phyloP scores from a whole-genome alignment of 495 filamentous ascomycete species.

The Aspergillus campestris region DNA sequence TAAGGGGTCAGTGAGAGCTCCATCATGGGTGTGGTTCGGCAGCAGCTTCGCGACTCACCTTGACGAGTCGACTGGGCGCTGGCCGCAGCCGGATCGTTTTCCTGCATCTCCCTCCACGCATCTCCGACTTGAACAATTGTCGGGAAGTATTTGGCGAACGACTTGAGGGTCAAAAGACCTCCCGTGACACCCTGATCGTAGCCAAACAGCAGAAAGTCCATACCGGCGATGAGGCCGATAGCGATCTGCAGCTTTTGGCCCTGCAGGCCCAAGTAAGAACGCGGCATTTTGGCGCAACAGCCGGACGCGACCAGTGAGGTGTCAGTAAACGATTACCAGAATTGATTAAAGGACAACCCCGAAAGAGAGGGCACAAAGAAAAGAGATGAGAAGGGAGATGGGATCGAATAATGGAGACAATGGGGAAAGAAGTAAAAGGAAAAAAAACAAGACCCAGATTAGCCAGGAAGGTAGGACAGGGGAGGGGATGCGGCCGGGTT shows the following conservation, averaged over 20 bases:
- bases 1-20: not conserved
- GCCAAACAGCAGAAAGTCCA: constrained; percentile 58
- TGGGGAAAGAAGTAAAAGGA: not conserved
- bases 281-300: constrained; percentile 14
- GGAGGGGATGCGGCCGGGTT: not conserved
- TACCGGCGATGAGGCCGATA: constrained; percentile 59
- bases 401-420: not conserved
- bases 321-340: constrained; percentile 2
- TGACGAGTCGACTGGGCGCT: constrained; percentile 46
- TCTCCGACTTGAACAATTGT: constrained; percentile 21
- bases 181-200: constrained; percentile 55
- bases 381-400: not conserved
- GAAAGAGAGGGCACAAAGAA: not conserved
- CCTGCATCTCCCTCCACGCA: no score
- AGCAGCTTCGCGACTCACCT: constrained; percentile 26
- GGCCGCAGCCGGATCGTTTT: no score
- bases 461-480: not conserved
- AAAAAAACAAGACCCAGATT: constrained; percentile 2
- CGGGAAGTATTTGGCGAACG: constrained; percentile 49
- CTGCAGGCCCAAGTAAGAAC: constrained; percentile 54
- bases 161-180: constrained; percentile 46
- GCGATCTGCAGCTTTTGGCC: constrained; percentile 59
- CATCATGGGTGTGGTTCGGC: not conserved
- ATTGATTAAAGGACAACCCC: constrained; percentile 1
- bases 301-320: no score